Percentiles rank a stretch among this genome's conserved stretches.
phyloP scores from a whole-genome alignment of 768 basidiomycete genomes.

The Lactarius quietus region DNA sequence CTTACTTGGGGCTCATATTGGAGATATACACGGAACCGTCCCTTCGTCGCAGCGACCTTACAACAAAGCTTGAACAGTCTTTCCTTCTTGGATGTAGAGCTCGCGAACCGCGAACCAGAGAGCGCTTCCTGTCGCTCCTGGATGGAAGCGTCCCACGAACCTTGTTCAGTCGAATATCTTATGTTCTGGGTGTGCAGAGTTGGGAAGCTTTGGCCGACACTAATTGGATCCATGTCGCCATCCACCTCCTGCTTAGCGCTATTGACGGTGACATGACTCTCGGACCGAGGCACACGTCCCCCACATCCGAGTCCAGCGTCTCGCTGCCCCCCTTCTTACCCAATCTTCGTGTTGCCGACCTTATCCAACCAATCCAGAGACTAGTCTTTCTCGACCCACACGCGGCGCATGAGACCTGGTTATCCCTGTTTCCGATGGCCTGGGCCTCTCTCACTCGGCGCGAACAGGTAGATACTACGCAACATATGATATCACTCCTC shows the following conservation, averaged over 20 bases:
- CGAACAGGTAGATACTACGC: slow-evolving; percentile 86
- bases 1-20: slow-evolving; percentile 85
- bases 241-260: slow-evolving; percentile 86
- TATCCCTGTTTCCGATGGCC: slow-evolving; percentile 77
- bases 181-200: slow-evolving; percentile 87
- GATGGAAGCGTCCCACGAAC: slow-evolving; percentile 86
- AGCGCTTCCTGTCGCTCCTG: slow-evolving; percentile 84
- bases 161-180: slow-evolving; percentile 76
- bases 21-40: slow-evolving; percentile 90
- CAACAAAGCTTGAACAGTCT: slow-evolving; percentile 86
- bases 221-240: slow-evolving; percentile 91
- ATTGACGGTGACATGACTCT: slow-evolving; percentile 44
- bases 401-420: slow-evolving; percentile 80
- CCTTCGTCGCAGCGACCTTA: slow-evolving; percentile 88
- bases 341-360: slow-evolving; percentile 45
- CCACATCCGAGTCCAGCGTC: slow-evolving; percentile 35
- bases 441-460: slow-evolving; percentile 84
- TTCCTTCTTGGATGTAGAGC: slow-evolving; percentile 91
- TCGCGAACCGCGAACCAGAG: slow-evolving; percentile 71
- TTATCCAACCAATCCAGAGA: slow-evolving; percentile 77
- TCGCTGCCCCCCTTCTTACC: slow-evolving; percentile 37
- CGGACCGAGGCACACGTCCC: slow-evolving; percentile 42
- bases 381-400: slow-evolving; percentile 77
- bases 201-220: slow-evolving; percentile 93
- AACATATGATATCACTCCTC: slow-evolving; percentile 85